Base-by-base conservation (phyloP, 805 yeast species). In the Wickerhamiella musiphila region DNA sequence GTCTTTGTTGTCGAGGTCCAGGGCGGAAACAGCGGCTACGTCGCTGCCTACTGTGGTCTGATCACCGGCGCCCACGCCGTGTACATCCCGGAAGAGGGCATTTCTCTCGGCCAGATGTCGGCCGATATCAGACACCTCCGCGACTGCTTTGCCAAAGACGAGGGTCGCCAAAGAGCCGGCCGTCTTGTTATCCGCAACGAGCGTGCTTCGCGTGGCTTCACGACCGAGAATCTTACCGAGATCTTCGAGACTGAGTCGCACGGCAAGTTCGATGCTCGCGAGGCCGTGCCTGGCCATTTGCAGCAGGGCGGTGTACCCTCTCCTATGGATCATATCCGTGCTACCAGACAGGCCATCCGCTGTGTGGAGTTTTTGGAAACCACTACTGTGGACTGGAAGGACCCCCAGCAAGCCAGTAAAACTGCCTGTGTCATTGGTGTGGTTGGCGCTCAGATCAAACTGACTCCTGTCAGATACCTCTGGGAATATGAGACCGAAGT, bases 221-320 rank as follows among this genome's bases (percentile, higher is more conserved):
- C 83, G 12, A 78, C 95, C 6, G 73, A 78, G 41, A 63, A 79
- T 36, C 65, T 90, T 46, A 82, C 94, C 11, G 73, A 78, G 39
- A 79, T 90, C 36, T 75, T 86, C 46, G 71, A 73, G 38, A 78
- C 77, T 48, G 84, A 81, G 47, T 73, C 83, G 22, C 56, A 66
- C 23, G 79, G 78, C 29, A 65, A 64, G 42, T 90, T 79, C 52
- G 95, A 84, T 47, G 77, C 90, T 12, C 75, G 92, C 53, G 83
- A 94, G 4, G 96, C 96, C 11, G 71, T 84, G 38, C 98, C 98
- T 18, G 98, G 98, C 19, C 96, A 86, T 52, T 90, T 86, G 36
- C 98, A 90, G 64, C 98, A 90, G 59, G 98, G 98, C 53, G 90
- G 84, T 38, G 68, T 72, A 33, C 98, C 98, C 31, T 75, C 94